These are phyloP conservation scores for Paraphysoderma sedebokerense DNA, from an alignment of 371 early-diverging fungal genomes.

Conservation along the genomic window DNA sequence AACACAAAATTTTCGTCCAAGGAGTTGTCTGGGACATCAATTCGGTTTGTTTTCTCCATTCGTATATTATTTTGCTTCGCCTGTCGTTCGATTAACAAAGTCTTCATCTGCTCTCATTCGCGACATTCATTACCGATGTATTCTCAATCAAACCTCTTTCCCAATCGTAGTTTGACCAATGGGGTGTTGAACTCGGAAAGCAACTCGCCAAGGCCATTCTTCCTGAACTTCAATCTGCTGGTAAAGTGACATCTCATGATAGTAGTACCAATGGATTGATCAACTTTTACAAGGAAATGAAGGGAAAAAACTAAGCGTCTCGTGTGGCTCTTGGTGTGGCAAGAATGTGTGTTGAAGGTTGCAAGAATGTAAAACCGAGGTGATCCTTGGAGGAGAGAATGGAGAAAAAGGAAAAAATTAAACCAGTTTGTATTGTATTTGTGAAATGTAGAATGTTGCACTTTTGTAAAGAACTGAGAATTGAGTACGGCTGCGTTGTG, in stretches of 20 bases:
- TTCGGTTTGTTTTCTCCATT: conserved; percentile 19
- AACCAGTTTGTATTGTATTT: too few relatives aligned
- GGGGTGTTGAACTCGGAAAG: conserved; percentile 99
- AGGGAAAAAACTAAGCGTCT: not conserved
- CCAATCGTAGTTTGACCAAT: conserved; percentile 50
- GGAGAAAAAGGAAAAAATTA: too few relatives aligned
- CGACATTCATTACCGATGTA: conserved; percentile 7
- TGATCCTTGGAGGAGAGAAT: not conserved
- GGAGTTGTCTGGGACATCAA: conserved; percentile 97
- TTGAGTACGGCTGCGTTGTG: too few relatives aligned
- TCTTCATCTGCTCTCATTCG: not conserved
- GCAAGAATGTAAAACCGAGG: not conserved
- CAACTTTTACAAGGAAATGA: conserved; percentile 46
- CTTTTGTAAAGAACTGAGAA: too few relatives aligned
- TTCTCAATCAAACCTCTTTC: not conserved
- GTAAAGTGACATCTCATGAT: conserved; percentile 57
- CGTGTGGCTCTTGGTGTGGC: not conserved
- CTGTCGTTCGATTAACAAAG: too few relatives aligned
- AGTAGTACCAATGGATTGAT: conserved; percentile 84
- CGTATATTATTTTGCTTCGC: too few relatives aligned
- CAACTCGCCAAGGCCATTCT: conserved; percentile 92
- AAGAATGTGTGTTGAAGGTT: not conserved
- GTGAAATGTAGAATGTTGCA: too few relatives aligned
- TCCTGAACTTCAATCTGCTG: conserved; percentile 49
- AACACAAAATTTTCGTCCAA: conserved; percentile 99